Base-by-base conservation (phyloP, 257 asterid species). In the Penstemon newberryi region DNA sequence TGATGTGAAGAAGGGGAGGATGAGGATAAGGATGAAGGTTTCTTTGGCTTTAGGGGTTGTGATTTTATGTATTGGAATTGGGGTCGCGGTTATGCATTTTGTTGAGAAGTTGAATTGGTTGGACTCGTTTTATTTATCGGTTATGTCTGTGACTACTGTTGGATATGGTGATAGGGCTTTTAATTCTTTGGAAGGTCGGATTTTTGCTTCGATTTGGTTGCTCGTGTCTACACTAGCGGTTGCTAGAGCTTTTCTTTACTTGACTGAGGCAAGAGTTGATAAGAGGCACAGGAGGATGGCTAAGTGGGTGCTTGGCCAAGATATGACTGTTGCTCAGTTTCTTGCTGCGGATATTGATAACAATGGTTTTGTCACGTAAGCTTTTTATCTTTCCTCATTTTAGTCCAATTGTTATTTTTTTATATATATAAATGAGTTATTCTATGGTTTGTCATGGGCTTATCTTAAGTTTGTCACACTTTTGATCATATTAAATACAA, bases 91-190 rank as follows among this genome's bases (percentile, higher is more conserved):
- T 52, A 84, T 93, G 91, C 95, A 90, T 81, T 88, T 75, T 74
- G 87, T 93, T 5, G 99, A 93, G 89, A 80, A 59, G 64, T 76
- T 93, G 50, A 77, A 79, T 56, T 88, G 92, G 88, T 36, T 93
- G 70, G 99, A 93, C 73, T 83, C 97, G 1, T 82, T 93, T 47
- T 93, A 93, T 76, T 60, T 93, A 59, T 93, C 99, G 2, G 97
- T 93, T 56, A 93, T 90, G 99, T 93, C 97, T 0, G 99, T 93
- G 18, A 93, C 99, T 1, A 93, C 99, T 0, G 99, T 93, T 63
- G 99, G 99, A 39, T 93, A 93, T 60, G 99, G 99, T 52, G 99
- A 93, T 70, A 78, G 90, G 78, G 97, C 97, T 0, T 93, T 93
- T 70, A 78, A 49, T 45, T 86, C 99, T 9, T 52, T 93, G 83